Base-by-base conservation (phyloP, 2,329 filamentous ascomycete genomes). In the Chrysosporium queenslandicum region DNA sequence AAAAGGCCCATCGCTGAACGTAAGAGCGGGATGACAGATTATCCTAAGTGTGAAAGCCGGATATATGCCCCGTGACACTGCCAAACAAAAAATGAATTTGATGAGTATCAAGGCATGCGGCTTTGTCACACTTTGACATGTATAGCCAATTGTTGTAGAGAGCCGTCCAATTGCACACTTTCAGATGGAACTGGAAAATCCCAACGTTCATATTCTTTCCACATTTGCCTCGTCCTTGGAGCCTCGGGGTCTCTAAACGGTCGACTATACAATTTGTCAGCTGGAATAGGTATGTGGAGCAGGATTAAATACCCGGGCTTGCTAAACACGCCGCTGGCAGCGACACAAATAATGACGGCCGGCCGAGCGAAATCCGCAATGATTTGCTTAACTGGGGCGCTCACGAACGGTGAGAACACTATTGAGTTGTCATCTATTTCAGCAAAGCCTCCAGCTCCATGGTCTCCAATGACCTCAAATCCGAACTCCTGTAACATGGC, bases 281-380 rank as follows among this genome's bases (percentile, higher is more conserved):
- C 34, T 30, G 14, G 36, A 30, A 41, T 4, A 2, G 27, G 27
- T 2, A 29, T 32, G n/a, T 40, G 21, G 12, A 29, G 32, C 14
- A 4, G 21, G n/a, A 40, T 16, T 30, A 41, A 9, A 49, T 29
- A 49, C 46, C 23, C 23, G 4, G 36, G 23, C 14, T 41, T 40
- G 23, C 4, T 18, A 29, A 23, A 18, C 11, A 48, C 40, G 7
- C 12, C 14, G 6, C 1, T 32, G n/a, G 1, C n/a, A 18, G 8
- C 8, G 18, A 7, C 6, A 41, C 64, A 66, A 7, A 66, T 53
- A 52, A 66, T 60, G n/a, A 62, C 54, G 1, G 56, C 61, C 4
- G 68, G 69, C 45, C 63, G 65, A 46, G 67, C 63, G 41, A 67
- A 56, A 57, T 71, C 69, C n/a, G 66, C 64, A 30, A 72, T 59